Conservation (phyloP, 176 grass and related monocot genomes). For the Pontederia crassipes region DNA sequence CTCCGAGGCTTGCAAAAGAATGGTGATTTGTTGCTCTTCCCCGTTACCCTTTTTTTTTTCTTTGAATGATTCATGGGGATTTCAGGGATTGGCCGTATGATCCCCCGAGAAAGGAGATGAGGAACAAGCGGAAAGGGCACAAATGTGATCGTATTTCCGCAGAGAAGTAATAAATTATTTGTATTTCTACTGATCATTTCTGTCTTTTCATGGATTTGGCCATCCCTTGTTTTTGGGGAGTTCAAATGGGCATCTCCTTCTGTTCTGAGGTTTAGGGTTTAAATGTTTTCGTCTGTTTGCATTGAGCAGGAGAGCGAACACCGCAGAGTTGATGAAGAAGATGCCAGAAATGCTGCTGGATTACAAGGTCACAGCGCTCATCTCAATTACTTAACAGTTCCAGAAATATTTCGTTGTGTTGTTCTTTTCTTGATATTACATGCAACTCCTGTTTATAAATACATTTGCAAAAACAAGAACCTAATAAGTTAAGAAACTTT, state of each 20-base stretch:
- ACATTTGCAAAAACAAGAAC: too few relatives aligned
- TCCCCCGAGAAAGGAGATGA: constrained; percentile 33
- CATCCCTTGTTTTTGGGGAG: too few relatives aligned
- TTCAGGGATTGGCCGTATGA: constrained; percentile 42
- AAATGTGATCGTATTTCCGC: constrained; percentile 36
- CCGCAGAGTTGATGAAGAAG: constrained; percentile 41
- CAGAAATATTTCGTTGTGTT: background rate
- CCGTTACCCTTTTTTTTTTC: background rate
- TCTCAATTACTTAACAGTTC: background rate
- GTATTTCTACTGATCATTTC: background rate
- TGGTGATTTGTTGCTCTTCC: background rate
- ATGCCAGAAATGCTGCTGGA: constrained; percentile 42
- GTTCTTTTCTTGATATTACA: background rate
- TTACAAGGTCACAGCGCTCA: constrained; percentile 44
- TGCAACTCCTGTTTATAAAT: background rate
- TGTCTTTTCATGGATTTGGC: background rate
- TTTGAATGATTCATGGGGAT: background rate
- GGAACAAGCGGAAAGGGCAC: constrained; percentile 44
- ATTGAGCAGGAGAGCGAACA: constrained; percentile 24
- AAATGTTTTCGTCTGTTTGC: background rate
- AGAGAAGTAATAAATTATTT: constrained; percentile 24
- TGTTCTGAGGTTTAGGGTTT: background rate
- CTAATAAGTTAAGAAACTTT: too few relatives aligned
- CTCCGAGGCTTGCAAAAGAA: background rate
- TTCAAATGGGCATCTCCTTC: background rate